A percentile compares a stretch with the other conserved stretches of the same genome.
Evolutionary conservation across 148 eudicot genomes (phyloP).

Genomic region (Fagopyrum tataricum): DNA sequence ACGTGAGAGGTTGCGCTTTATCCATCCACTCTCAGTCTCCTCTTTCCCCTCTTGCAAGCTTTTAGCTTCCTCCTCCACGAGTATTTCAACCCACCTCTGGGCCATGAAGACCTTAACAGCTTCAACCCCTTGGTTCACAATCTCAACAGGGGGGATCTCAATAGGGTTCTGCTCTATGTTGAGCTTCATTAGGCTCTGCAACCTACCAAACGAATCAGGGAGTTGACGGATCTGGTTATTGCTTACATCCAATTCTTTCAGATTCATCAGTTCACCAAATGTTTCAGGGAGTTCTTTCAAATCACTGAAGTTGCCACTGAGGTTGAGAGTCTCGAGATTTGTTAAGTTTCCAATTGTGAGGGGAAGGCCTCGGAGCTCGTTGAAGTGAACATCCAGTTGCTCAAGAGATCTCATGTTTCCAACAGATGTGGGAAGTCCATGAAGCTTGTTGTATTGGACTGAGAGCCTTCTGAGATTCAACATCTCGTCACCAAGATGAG

Average conservation of each 20-base stretch:
- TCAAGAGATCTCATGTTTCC: conserved; percentile 73
- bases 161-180: conserved; percentile 82
- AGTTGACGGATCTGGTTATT: conserved; percentile 87
- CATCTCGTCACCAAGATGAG: conserved; percentile 74
- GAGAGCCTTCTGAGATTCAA: conserved; percentile 52
- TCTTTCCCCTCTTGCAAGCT: conserved; percentile 36
- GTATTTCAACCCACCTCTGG: conserved; percentile 53
- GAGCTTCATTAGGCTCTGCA: conserved; percentile 58
- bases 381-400: conserved; percentile 70
- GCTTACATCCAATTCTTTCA: conserved; percentile 79
- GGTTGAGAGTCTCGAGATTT: conserved; percentile 60
- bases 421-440: conserved; percentile 77
- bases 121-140: conserved; percentile 61
- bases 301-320: conserved; percentile 85
- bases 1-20: conserved; percentile 37
- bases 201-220: conserved; percentile 71
- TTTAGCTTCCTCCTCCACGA: conserved; percentile 60
- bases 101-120: conserved; percentile 66
- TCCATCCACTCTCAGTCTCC: conserved; percentile 41
- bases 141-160: conserved; percentile 57
- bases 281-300: conserved; percentile 72
- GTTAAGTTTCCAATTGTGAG: conserved; percentile 49
- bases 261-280: conserved; percentile 52
- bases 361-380: conserved; percentile 85
- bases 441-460: conserved; percentile 71